Base-by-base conservation (phyloP, 2,329 filamentous ascomycete species). In the Venturiaceae sp. region DNA sequence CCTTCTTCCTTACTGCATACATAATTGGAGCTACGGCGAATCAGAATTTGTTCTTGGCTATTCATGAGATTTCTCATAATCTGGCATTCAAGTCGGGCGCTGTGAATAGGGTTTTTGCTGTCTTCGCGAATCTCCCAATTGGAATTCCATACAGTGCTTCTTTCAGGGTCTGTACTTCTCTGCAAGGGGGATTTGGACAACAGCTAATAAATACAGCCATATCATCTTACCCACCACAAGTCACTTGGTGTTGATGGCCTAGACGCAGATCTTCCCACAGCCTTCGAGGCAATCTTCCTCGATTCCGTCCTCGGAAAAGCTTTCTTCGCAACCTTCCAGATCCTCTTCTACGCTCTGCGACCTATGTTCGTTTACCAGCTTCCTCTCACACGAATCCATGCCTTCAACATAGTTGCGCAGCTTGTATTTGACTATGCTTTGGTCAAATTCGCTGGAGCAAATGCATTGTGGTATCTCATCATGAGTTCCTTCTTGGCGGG, bases 241-340 rank as follows among this genome's bases (percentile, higher is more conserved):
- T 96, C 92, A 37, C 87, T 99, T 56, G 94, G 94, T 62, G 92
- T 99, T 55, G 90, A 96, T 67, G 94, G 94, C 59, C 83, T 99
- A 46, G 94, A 99, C 72, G 96, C 92, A 47, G 94, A 99, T 69
- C 85, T 99, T 30, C 94, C 94, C 26, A 97, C 94, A 19, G 84
- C 89, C 53, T 74, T 96, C 55, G 94, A 99, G 77, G 92, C 91
- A 62, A 75, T 95, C 69, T 87, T 99, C 71, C 86, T 99, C 67
- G 89, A 99, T 78, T 96, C 91, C 7, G 86, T 99, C 66, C 83
- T 92, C 19, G 94, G 94, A 72, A 99, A 99, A 76, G 87, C 94
- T 64, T 99, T 99, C 79, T 99, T 99, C 82, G 92, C 88, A 77
- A 99, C 94, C 65, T 99, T 96, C 77, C 94, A 99, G 75, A 96